These are phyloP conservation scores for Trypanosoma grayi DNA, from an alignment of 208 protist species.

Conservation along the genomic window DNA sequence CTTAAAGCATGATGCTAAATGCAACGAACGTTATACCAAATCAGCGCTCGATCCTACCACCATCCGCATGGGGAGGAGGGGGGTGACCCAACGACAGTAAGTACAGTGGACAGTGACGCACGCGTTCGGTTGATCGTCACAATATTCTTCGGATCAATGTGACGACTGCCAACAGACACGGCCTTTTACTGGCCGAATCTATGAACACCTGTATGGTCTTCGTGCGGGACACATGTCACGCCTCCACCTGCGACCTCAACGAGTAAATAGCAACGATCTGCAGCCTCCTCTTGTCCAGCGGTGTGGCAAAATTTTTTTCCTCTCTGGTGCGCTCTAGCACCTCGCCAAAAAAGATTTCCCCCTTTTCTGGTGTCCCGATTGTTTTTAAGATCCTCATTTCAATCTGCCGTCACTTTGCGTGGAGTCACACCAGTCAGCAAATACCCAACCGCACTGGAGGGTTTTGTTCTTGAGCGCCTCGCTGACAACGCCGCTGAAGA, in stretches of 20 bases:
- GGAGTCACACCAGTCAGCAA: neutral
- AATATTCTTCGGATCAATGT: constrained; percentile 1
- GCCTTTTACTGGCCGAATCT: neutral
- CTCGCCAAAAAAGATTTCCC: neutral
- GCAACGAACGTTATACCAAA: neutral
- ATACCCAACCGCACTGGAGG: neutral
- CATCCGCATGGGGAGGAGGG: neutral
- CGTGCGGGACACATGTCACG: neutral
- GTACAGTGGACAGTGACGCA: neutral
- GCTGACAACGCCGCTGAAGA: neutral
- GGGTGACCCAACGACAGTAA: neutral
- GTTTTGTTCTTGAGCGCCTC: constrained; percentile 1
- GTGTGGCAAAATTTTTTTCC: constrained; percentile 2
- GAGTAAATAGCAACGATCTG: constrained; percentile 5
- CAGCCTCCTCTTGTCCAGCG: neutral
- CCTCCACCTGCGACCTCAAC: constrained; percentile 4
- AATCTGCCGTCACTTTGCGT: neutral
- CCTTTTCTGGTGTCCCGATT: too few species aligned
- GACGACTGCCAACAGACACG: neutral
- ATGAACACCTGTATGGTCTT: constrained; percentile 2
- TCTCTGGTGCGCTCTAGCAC: neutral
- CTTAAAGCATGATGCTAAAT: neutral
- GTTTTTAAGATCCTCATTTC: constrained; percentile 1
- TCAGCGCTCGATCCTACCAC: constrained; percentile 1
- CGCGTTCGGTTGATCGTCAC: neutral